phyloP scores from a whole-genome alignment of 345 rosid genomes.

The Salix dunnii region DNA sequence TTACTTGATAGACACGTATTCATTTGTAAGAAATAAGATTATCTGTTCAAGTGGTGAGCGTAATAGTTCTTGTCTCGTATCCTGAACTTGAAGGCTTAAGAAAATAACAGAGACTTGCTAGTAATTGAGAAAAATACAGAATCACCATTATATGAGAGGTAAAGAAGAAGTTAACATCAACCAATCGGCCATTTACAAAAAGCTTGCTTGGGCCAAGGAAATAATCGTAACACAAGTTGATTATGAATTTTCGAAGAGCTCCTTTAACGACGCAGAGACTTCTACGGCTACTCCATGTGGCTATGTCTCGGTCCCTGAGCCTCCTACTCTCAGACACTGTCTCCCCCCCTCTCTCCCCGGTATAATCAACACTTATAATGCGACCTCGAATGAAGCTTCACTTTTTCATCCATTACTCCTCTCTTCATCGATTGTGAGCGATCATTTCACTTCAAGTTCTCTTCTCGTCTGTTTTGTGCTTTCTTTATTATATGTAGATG shows the following conservation, averaged over 20 bases:
- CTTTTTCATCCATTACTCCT: conserved; percentile 17
- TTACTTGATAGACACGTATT: too few relatives aligned
- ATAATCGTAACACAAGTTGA: conserved; percentile 1
- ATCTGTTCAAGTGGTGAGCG: too few relatives aligned
- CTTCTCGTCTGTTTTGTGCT: neutral
- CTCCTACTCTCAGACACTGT: conserved; percentile 9
- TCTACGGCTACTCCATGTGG: conserved; percentile 51
- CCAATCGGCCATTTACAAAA: neutral
- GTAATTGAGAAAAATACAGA: too few relatives aligned
- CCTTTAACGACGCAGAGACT: conserved; percentile 35
- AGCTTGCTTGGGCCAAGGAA: conserved; percentile 11
- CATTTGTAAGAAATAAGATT: too few relatives aligned
- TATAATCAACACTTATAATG: conserved; percentile 8
- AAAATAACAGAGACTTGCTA: too few relatives aligned
- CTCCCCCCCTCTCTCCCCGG: neutral
- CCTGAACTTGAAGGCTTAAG: too few relatives aligned
- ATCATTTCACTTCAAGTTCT: neutral
- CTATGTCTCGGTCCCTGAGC: conserved; percentile 47
- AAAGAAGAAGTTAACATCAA: neutral
- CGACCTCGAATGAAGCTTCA: conserved; percentile 26
- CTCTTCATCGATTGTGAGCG: conserved; percentile 17
- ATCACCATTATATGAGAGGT: too few relatives aligned
- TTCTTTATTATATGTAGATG: neutral
- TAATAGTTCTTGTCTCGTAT: too few relatives aligned
- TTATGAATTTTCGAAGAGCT: conserved; percentile 9